These are phyloP conservation scores for Paracamarosporium sp. DNA, from an alignment of 2,329 filamentous ascomycete genomes.

Conservation along the genomic window DNA sequence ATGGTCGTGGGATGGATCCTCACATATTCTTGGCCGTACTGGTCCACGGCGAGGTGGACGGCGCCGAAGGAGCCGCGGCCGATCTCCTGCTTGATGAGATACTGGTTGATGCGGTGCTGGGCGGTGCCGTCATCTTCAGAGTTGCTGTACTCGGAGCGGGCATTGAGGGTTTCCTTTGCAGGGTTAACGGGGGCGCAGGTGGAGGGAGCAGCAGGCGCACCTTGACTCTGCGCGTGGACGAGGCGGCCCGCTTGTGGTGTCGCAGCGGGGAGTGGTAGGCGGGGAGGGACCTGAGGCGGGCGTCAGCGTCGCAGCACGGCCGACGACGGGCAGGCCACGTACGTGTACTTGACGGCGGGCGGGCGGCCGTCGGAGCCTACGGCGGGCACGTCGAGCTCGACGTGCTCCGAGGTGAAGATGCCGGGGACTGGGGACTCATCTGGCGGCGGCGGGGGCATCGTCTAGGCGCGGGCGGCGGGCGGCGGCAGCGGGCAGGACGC, in stretches of 20 bases:
- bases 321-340: conserved; percentile 30
- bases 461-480: neutral
- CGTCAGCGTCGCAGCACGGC: conserved; percentile 36
- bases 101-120: conserved; percentile 92
- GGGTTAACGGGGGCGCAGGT: conserved; percentile 1
- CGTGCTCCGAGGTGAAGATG: conserved; percentile 56
- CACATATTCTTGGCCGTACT: conserved; percentile 93
- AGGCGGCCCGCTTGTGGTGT: conserved; percentile 69
- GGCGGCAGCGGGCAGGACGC: neutral
- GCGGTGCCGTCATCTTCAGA: conserved; percentile 82
- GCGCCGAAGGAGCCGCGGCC: conserved; percentile 95
- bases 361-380: conserved; percentile 49
- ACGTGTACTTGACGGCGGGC: conserved; percentile 58
- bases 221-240: conserved; percentile 68
- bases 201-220: conserved; percentile 41
- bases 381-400: conserved; percentile 54
- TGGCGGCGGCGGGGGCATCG: conserved; percentile 23
- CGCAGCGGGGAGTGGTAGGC: conserved; percentile 68
- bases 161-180: conserved; percentile 86
- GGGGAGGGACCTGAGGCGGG: conserved; percentile 58
- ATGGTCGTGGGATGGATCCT: conserved; percentile 47
- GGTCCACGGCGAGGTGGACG: conserved; percentile 88
- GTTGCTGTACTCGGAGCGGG: conserved; percentile 83
- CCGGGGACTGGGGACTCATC: conserved; percentile 39
- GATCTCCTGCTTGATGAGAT: conserved; percentile 92